Evolutionary conservation across 805 yeast genomes (phyloP).

Genomic region (Pichia insulana): DNA sequence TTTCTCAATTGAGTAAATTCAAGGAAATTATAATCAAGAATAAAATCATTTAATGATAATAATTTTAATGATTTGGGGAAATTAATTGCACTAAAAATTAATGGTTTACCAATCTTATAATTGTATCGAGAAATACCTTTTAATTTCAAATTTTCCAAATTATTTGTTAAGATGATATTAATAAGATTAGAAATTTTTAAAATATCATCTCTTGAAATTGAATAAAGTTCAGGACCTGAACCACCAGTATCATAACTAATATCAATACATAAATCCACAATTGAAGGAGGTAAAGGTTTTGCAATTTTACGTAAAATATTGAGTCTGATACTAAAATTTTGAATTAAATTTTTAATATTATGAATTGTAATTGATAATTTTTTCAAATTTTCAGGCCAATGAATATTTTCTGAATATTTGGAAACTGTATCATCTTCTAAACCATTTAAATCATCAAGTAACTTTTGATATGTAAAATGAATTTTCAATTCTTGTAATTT

Average conservation of each 20-base stretch:
- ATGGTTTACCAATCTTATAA: constrained; percentile 24
- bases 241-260: constrained; percentile 27
- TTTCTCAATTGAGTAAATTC: constrained; percentile 20
- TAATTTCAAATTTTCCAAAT: constrained; percentile 22
- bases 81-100: constrained; percentile 23
- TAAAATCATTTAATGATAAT: constrained; percentile 24
- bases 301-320: constrained; percentile 21
- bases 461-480: constrained; percentile 23
- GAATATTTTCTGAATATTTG: constrained; percentile 10
- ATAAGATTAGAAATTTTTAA: constrained; percentile 20
- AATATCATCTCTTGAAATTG: constrained; percentile 24
- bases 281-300: constrained; percentile 22
- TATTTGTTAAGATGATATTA: constrained; percentile 21
- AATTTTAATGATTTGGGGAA: constrained; percentile 22
- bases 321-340: constrained; percentile 22
- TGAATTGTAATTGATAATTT: constrained; percentile 24
- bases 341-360: constrained; percentile 22
- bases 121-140: constrained; percentile 26
- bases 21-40: constrained; percentile 21
- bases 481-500: constrained; percentile 24
- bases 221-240: constrained; percentile 23
- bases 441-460: constrained; percentile 9
- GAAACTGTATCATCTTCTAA: not conserved
- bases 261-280: constrained; percentile 24
- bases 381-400: constrained; percentile 23